phyloP scores from a whole-genome alignment of 768 basidiomycete genomes.

The Suillus plorans region DNA sequence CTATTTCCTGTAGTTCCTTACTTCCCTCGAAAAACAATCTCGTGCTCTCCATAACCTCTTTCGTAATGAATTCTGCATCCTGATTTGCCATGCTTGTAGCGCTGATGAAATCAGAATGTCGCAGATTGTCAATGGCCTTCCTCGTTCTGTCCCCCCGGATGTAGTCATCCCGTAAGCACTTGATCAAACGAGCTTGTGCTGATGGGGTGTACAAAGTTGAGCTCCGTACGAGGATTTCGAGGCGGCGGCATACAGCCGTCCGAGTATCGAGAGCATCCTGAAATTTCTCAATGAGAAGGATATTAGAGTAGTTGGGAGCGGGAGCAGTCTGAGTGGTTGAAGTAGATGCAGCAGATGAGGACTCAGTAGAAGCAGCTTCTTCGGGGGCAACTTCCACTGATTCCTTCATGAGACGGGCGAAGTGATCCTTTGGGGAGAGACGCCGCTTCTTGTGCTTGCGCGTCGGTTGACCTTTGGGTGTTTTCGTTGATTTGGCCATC shows the following conservation, averaged over 20 bases:
- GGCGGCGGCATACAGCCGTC: slow-evolving; percentile 26
- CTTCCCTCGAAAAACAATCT: slow-evolving; percentile 26
- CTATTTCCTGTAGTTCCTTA: slow-evolving; percentile 25
- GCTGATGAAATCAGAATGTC: slow-evolving; percentile 27
- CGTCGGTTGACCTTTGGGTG: slow-evolving; percentile 14
- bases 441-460: slow-evolving; percentile 27
- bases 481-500: not conserved
- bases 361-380: not conserved
- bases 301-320: slow-evolving; percentile 23
- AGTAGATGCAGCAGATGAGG: slow-evolving; percentile 10
- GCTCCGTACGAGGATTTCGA: slow-evolving; percentile 26
- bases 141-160: slow-evolving; percentile 26
- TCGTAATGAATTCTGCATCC: slow-evolving; percentile 19
- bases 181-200: slow-evolving; percentile 19
- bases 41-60: slow-evolving; percentile 25
- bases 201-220: slow-evolving; percentile 20
- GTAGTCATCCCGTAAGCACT: slow-evolving; percentile 25
- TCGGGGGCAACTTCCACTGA: slow-evolving; percentile 5
- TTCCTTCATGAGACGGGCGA: slow-evolving; percentile 24
- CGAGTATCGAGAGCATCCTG: slow-evolving; percentile 27
- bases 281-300: slow-evolving; percentile 27
- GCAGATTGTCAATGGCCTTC: slow-evolving; percentile 23
- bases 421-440: slow-evolving; percentile 22
- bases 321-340: slow-evolving; percentile 2
- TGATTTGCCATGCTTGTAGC: slow-evolving; percentile 13